Percentiles rank a stretch among this genome's conserved stretches.
These are phyloP conservation scores for Annona squamosa DNA, from an alignment of 164 flowering plant species.

Conservation along the genomic window DNA sequence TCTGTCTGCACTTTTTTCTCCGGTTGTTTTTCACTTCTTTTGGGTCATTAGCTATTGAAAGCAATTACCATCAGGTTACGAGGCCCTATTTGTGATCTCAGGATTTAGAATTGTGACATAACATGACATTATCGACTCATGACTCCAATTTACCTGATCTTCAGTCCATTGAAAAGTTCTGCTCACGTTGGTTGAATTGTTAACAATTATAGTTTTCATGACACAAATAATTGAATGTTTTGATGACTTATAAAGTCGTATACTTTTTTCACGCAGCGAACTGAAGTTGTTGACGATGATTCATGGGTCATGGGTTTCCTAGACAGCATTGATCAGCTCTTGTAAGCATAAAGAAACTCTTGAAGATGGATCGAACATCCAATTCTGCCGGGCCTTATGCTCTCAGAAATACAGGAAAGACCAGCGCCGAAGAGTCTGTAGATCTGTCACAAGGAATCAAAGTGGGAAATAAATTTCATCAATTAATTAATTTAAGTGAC, in stretches of 20 bases:
- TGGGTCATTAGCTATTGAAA: background rate
- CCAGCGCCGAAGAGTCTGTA: slow-evolving; percentile 15
- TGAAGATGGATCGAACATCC: slow-evolving; percentile 46
- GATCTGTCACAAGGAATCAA: background rate
- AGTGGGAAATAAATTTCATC: no score
- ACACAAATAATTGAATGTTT: no score
- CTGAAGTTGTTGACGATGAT: slow-evolving; percentile 90
- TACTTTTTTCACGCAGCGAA: slow-evolving; percentile 45
- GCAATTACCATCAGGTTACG: background rate
- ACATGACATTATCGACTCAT: background rate
- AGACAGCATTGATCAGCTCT: slow-evolving; percentile 79
- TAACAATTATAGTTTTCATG: no score
- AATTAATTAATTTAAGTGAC: no score
- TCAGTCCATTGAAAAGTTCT: no score
- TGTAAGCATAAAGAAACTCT: slow-evolving; percentile 65
- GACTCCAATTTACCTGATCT: no score
- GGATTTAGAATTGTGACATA: background rate
- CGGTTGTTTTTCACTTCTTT: background rate
- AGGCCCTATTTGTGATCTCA: background rate
- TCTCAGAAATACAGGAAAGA: slow-evolving; percentile 11
- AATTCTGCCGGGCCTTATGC: slow-evolving; percentile 15
- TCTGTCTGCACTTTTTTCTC: background rate
- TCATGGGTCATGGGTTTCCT: slow-evolving; percentile 88
- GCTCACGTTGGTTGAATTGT: no score
- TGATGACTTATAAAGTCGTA: no score